Base-by-base conservation (phyloP, 2,329 filamentous ascomycete species). In the Aspergillus quadricinctus region DNA sequence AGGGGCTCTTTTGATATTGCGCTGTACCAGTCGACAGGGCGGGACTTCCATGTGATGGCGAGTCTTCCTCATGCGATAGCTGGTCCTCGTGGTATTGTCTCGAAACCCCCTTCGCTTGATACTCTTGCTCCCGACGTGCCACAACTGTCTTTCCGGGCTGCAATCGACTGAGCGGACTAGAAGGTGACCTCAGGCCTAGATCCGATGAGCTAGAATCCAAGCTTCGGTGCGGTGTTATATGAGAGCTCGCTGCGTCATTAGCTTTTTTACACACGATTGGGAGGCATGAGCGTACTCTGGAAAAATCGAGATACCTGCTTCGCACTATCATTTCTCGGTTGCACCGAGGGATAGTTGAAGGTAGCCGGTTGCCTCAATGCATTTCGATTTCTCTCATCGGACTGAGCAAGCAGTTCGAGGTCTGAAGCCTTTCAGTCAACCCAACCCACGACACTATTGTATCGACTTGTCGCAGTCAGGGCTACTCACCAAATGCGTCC, bases 401-500 rank as follows among this genome's bases (percentile, higher is more conserved):
- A 57, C 35, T 73, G 72, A 17, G 73, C 70, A 19, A 77, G 61
- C 19, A 77, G 52, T 46, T 75, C 73, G 21, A 73, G 64, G 49
- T 77, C 75, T 77, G 8, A 3, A 35, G 7, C 9, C 35, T 8
- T 3, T 51, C 61, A 37, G 56, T 55, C 19, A 40, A 17, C 23
- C 11, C 11, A 3, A 23, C 4, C 23, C 14, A 7, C 5, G 21
- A 14, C 23, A 11, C 43, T 27, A 23, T 7, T 25, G 43, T 46
- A 25, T 43, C 19, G 3, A 43, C 21, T 43, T 8, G 17, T 43
- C 11, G 21, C 21, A 46, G 23, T 25, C 23, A 17, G 8, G 14
- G 4, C 10, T 3, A 60, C 72, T 62, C 62, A 83, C 81, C 80
- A 61, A 82, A 83, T 3, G 74, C 74, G 69, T 83, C 79, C 11